phyloP scores from a whole-genome alignment of 495 filamentous ascomycete species.

The Xylaria acuta region DNA sequence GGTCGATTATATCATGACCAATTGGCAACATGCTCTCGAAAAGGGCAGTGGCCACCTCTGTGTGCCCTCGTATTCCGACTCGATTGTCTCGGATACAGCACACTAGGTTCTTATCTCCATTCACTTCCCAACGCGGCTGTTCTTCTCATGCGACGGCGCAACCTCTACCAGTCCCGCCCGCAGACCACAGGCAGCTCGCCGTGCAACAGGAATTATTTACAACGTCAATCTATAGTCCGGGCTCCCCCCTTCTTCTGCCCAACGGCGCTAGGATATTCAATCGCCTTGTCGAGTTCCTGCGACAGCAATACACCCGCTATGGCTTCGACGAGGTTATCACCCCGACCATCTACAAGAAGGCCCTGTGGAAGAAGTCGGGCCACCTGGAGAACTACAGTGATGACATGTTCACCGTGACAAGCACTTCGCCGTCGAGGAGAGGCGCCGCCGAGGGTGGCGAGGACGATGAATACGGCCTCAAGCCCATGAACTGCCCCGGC shows the following conservation, averaged over 20 bases:
- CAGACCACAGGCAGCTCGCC: slow-evolving; percentile 76
- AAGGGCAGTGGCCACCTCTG: slow-evolving; percentile 24
- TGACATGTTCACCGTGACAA: slow-evolving; percentile 91
- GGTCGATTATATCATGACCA: slow-evolving; percentile 24
- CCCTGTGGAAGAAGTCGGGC: slow-evolving; percentile 86
- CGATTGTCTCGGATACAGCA: slow-evolving; percentile 27
- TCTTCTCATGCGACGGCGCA: slow-evolving; percentile 40
- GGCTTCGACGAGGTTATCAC: slow-evolving; percentile 93
- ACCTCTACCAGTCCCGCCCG: slow-evolving; percentile 40
- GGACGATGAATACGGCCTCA: slow-evolving; percentile 84
- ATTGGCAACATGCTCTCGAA: slow-evolving; percentile 36
- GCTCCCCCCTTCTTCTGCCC: slow-evolving; percentile 87
- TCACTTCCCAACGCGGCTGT: slow-evolving; percentile 36
- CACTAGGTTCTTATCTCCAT: slow-evolving; percentile 15
- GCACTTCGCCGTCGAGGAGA: slow-evolving; percentile 51
- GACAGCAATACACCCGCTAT: slow-evolving; percentile 84
- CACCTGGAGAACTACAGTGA: slow-evolving; percentile 94
- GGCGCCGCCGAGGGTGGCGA: slow-evolving; percentile 53
- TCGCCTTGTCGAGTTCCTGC: slow-evolving; percentile 82
- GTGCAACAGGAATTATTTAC: slow-evolving; percentile 78
- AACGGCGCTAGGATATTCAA: slow-evolving; percentile 87
- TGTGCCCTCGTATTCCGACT: slow-evolving; percentile 28
- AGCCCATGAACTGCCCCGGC: slow-evolving; percentile 97
- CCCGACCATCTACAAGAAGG: slow-evolving; percentile 91
- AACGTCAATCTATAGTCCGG: slow-evolving; percentile 79